Conservation (phyloP, 108 stramenopile species). For the Stephanodiscus minutulus region DNA sequence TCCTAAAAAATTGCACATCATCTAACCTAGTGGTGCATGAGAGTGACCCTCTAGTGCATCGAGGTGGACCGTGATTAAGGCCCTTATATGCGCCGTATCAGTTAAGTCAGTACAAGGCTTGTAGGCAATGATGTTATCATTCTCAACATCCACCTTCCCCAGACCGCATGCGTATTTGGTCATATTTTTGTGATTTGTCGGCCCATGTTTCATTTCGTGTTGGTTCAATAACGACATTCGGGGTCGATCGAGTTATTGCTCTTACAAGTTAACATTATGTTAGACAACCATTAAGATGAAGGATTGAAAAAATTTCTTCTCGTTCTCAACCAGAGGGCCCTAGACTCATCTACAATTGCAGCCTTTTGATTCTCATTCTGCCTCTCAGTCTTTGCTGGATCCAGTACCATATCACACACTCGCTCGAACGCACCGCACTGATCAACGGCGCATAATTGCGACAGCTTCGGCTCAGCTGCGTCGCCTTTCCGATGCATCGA, state of each 20-base stretch:
- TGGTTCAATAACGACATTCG: slow-evolving; percentile 24
- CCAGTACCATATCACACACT: slow-evolving; percentile 27
- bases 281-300: neutral
- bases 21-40: neutral
- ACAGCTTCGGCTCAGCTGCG: slow-evolving; percentile 7
- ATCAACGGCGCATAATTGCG: slow-evolving; percentile 19
- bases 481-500: slow-evolving; percentile 10
- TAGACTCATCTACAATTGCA: slow-evolving; percentile 25
- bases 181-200: slow-evolving; percentile 3
- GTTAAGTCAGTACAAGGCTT: slow-evolving; percentile 24
- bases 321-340: slow-evolving; percentile 29
- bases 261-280: neutral
- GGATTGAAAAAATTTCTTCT: slow-evolving; percentile 7
- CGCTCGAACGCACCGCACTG: slow-evolving; percentile 34
- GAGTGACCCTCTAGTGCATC: slow-evolving; percentile 13
- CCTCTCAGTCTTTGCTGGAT: slow-evolving; percentile 35
- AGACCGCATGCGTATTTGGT: slow-evolving; percentile 35
- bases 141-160: slow-evolving; percentile 18
- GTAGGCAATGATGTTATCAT: slow-evolving; percentile 20
- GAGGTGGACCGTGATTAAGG: slow-evolving; percentile 19
- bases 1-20: neutral
- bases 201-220: slow-evolving; percentile 11
- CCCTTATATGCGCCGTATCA: slow-evolving; percentile 29
- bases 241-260: too few species aligned
- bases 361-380: slow-evolving; percentile 26